Evolutionary conservation across 2,329 filamentous ascomycete species (phyloP), one percentile per base, ranked within the genome.

Genomic region (Trichoderma citrinoviride): DNA sequence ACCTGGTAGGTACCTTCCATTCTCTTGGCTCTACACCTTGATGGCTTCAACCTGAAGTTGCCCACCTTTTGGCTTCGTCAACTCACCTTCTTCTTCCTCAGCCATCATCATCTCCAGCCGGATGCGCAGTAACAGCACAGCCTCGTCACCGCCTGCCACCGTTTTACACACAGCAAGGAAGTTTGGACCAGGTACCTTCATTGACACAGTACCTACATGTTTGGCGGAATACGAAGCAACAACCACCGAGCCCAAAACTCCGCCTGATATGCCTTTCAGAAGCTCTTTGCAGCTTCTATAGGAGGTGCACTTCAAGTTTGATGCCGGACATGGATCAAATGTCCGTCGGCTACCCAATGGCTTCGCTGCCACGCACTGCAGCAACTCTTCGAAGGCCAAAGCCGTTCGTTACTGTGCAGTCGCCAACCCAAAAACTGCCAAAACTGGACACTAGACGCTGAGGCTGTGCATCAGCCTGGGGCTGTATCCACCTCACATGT

Each of bases 391-490:
- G 33, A 61, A 27, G 33, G 40, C 58, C 47, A 53, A 41, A n/a
- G n/a, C n/a, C 37, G 14, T 12, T 37, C 47, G 21, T 49, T 60
- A 56, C 49, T 46, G 17, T 50, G 52, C 37, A 33, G 17, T 58
- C n/a, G 47, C 41, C 44, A 33, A 56, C 54, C 43, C 29, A 43
- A 33, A 55, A 56, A 29, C 49, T 41, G 43, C 61, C 61, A 29
- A 64, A 64, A 56, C 53, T 49, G 52, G 52, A 37, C 41, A 47
- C 61, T 56, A 64, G 61, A 21, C 61, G 53, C 53, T 57, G 53
- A 58, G 58, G 61, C 61, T 58, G 53, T 52, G 61, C 61, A 53
- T 58, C 61, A 52, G 53, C 54, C 61, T 25, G 25, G 54, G 33
- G 44, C 29, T 41, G 53, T 50, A 58, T 52, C 61, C 61, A 64